Percentiles rank a stretch among this genome's conserved stretches.
phyloP scores from a whole-genome alignment of 2,329 filamentous ascomycete genomes.

The Cytospora piceae region DNA sequence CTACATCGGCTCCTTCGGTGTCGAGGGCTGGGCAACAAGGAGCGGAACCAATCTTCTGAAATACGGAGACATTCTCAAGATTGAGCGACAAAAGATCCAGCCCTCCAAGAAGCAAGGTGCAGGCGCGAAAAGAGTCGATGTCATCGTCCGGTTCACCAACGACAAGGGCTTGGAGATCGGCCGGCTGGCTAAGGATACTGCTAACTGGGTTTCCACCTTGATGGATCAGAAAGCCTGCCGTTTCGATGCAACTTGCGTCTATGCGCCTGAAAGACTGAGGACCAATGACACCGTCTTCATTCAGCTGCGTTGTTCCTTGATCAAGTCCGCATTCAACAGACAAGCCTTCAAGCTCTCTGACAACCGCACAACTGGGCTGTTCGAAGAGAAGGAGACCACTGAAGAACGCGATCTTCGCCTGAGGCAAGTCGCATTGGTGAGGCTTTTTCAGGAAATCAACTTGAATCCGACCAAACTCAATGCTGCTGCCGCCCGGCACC shows the following conservation, averaged over 20 bases:
- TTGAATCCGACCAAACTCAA: slow-evolving; percentile 77
- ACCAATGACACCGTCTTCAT: slow-evolving; percentile 96
- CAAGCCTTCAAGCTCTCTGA: slow-evolving; percentile 64
- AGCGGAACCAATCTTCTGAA: slow-evolving; percentile 77
- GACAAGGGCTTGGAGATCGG: slow-evolving; percentile 79
- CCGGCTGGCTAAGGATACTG: slow-evolving; percentile 81
- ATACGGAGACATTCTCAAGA: slow-evolving; percentile 81
- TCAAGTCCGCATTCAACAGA: slow-evolving; percentile 73
- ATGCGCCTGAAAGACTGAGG: slow-evolving; percentile 78
- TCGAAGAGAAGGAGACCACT: slow-evolving; percentile 81
- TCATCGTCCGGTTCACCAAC: slow-evolving; percentile 91
- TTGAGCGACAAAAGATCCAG: slow-evolving; percentile 82
- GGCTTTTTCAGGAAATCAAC: slow-evolving; percentile 86
- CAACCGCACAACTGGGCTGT: slow-evolving; percentile 74
- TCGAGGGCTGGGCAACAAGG: slow-evolving; percentile 87
- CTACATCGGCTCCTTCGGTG: slow-evolving; percentile 91
- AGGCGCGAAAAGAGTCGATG: slow-evolving; percentile 70
- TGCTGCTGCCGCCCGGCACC: slow-evolving; percentile 73
- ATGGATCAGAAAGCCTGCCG: slow-evolving; percentile 87
- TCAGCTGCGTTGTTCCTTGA: slow-evolving; percentile 78
- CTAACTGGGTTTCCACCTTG: slow-evolving; percentile 88
- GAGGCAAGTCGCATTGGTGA: slow-evolving; percentile 85
- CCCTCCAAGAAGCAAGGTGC: slow-evolving; percentile 50
- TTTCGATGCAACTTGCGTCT: slow-evolving; percentile 88
- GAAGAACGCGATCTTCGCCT: slow-evolving; percentile 85